Evolutionary conservation across 805 yeast species (phyloP), one percentile per base, ranked within the genome.

Genomic region (Starmerella khaoyaiensis): DNA sequence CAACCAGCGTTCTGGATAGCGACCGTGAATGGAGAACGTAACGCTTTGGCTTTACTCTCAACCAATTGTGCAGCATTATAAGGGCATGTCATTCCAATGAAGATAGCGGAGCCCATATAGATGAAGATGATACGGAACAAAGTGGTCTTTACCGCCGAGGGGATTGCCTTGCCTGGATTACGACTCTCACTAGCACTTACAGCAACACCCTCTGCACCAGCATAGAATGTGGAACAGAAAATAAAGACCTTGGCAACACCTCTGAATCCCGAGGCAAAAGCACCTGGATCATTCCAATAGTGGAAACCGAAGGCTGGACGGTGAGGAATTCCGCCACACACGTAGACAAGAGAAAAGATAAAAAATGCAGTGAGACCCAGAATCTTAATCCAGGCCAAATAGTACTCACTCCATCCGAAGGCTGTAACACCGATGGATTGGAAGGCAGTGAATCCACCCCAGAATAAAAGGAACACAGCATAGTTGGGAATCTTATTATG

Each of bases 131-230:
- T 74, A 39, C 79, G 63, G 60, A 66, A 63, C 33, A 74, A 62
- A 0, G 74, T 72, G 46, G 71, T 74, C 43, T 71, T 62, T 37
- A 73, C 71, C 4, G 80, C 80, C 21, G 54, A 58, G 5, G 81
- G 81, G 21, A 75, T 64, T 4, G 80, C 76, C 33, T 56, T 61
- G 21, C 67, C 59, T 2, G 82, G 82, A 50, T 74, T 72, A 44
- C 69, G 62, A 9, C 78, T 63, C 52, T 75, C 81, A 21, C 74
- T 70, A 0, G 80, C 80, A 21, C 75, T 67, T n/a, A 76, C 62
- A 5, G 78, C 76, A 12, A 72, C 68, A 3, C 71, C 63, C 49
- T 73, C 79, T 3, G 68, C 64, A 12, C 79, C 79, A 4, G 74
- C 64, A 44, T 71, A 72, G 45, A 72, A 72, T 2, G 75, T 70